Evolutionary conservation across 768 basidiomycete species (phyloP).

Genomic region (Ephemerocybe angulata): DNA sequence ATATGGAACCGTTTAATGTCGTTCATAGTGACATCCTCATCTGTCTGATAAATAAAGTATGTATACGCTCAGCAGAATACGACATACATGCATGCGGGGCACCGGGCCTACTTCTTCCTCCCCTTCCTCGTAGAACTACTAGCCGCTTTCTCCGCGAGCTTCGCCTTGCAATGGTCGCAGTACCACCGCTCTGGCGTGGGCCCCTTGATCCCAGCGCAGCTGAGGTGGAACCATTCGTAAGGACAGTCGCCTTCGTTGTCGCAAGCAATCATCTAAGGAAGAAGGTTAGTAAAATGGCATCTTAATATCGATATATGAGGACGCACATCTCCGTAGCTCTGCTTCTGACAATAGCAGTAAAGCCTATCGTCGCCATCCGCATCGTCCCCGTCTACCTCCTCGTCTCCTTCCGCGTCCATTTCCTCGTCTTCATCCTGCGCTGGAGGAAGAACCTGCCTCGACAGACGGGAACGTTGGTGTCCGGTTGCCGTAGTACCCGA

Average conservation of each 20-base stretch:
- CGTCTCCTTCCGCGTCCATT: constrained; percentile 4
- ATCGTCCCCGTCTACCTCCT: constrained; percentile 42
- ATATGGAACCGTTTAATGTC: no score
- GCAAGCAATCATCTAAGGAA: constrained; percentile 63
- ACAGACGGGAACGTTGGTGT: constrained; percentile 44
- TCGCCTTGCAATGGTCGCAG: constrained; percentile 47
- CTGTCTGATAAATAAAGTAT: no score
- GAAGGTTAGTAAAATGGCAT: background rate
- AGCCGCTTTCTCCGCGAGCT: constrained; percentile 22
- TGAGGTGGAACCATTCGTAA: constrained; percentile 70
- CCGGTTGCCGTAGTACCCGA: constrained; percentile 28
- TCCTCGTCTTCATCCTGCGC: constrained; percentile 34
- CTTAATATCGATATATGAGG: background rate
- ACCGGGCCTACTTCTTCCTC: constrained; percentile 33
- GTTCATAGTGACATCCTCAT: no score
- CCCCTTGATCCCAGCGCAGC: constrained; percentile 50
- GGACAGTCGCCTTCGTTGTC: constrained; percentile 59
- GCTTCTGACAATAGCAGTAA: constrained; percentile 52
- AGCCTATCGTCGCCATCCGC: constrained; percentile 45
- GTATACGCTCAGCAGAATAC: no score
- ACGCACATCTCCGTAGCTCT: constrained; percentile 48
- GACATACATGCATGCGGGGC: background rate
- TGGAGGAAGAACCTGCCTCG: constrained; percentile 40
- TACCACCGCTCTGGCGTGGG: constrained; percentile 52
- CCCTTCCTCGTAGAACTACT: constrained; percentile 34